Percentiles rank a stretch among this genome's conserved stretches.
Evolutionary conservation across 2,329 filamentous ascomycete species (phyloP).

Genomic region (Trichothecium roseum): DNA sequence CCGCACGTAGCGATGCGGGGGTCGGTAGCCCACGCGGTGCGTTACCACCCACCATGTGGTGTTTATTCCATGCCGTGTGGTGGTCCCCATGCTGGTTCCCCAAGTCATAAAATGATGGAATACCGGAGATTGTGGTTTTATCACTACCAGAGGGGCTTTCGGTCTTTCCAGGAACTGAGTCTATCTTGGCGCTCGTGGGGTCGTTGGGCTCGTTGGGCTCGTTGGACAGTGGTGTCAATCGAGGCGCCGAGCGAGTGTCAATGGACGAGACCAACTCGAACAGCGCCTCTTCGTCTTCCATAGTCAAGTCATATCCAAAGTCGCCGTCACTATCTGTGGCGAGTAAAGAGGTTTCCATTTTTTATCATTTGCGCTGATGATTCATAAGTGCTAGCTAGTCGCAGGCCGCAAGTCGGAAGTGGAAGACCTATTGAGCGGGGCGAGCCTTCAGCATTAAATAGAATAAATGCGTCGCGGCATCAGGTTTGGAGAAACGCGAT

Average conservation of each 20-base stretch:
- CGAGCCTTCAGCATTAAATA: no score
- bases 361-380: constrained; percentile 1
- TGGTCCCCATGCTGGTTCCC: not conserved
- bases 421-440: no score
- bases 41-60: not conserved
- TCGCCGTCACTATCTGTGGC: constrained; percentile 25
- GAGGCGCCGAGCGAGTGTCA: constrained; percentile 8
- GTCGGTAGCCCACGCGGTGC: constrained; percentile 6
- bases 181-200: constrained; percentile 7
- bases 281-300: constrained; percentile 34
- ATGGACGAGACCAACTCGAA: constrained; percentile 18
- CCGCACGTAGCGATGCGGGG: constrained; percentile 10
- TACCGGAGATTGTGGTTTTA: constrained; percentile 1
- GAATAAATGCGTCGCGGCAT: no score
- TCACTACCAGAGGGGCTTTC: constrained; percentile 5
- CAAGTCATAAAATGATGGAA: not conserved
- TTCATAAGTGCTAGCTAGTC: constrained; percentile 2
- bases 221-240: constrained; percentile 1
- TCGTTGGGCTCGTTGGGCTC: constrained; percentile 7
- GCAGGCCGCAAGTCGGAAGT: no score
- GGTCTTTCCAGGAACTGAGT: constrained; percentile 12
- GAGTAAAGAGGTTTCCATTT: constrained; percentile 4
- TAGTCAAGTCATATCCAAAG: constrained; percentile 35
- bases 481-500: constrained; percentile 7
- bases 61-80: not conserved